Percentiles rank a stretch among this genome's conserved stretches.
Conservation (phyloP, 805 yeast species). For the Schwanniomyces vanrijiae region DNA sequence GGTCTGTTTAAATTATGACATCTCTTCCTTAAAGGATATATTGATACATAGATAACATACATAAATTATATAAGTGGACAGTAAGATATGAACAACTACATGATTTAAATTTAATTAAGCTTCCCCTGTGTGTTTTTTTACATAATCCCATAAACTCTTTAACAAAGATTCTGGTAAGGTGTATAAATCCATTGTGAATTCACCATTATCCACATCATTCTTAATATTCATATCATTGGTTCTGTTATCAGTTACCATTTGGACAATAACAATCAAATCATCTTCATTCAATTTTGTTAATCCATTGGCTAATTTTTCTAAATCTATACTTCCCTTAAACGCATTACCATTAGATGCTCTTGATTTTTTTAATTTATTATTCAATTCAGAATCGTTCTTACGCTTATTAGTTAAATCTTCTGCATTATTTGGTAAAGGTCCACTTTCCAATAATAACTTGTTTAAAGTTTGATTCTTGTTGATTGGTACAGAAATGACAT, state of each 20-base stretch:
- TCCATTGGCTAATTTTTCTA: conserved; percentile 88
- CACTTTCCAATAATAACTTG: conserved; percentile 74
- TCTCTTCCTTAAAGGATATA: not conserved
- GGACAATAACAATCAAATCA: conserved; percentile 90
- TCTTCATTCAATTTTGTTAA: conserved; percentile 87
- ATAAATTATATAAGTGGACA: not conserved
- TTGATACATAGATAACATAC: conserved; percentile 6
- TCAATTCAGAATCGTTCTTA: conserved; percentile 23
- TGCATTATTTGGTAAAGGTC: conserved; percentile 61
- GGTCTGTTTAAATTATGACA: conserved; percentile 40
- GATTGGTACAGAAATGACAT: conserved; percentile 71
- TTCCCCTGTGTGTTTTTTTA: conserved; percentile 61
- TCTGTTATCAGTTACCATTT: conserved; percentile 95
- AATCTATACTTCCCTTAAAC: conserved; percentile 74
- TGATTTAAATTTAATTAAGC: conserved; percentile 9
- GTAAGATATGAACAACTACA: not conserved
- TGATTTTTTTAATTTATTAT: conserved; percentile 48
- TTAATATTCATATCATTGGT: conserved; percentile 94
- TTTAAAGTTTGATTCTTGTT: conserved; percentile 68
- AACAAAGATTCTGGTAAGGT: conserved; percentile 89
- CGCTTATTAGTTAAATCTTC: conserved; percentile 27
- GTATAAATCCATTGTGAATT: conserved; percentile 92
- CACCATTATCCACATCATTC: conserved; percentile 95
- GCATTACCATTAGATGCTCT: conserved; percentile 49
- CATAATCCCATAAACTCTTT: conserved; percentile 93